phyloP scores from a whole-genome alignment of 2,329 filamentous ascomycete genomes.

The Aspergillus fijiensis region DNA sequence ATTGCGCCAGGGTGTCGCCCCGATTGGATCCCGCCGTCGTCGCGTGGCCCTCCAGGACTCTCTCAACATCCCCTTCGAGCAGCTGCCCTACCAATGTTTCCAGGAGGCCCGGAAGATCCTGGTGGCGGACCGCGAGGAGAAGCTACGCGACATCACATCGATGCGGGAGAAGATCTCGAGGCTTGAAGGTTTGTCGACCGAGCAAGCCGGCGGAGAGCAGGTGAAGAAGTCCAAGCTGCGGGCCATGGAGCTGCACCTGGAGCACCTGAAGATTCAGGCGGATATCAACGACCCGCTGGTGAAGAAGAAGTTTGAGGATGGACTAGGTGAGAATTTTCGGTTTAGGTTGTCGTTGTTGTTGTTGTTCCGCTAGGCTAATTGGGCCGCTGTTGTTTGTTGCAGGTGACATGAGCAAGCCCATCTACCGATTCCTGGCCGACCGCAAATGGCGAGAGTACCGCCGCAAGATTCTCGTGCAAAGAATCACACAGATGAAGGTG shows the following conservation, averaged over 20 bases:
- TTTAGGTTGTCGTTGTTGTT: not conserved
- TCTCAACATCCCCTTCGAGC: constrained; percentile 78
- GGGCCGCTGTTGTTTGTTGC: constrained; percentile 16
- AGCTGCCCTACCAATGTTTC: constrained; percentile 95
- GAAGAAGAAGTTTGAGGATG: constrained; percentile 92
- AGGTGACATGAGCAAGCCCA: constrained; percentile 95
- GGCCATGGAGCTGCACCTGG: constrained; percentile 70
- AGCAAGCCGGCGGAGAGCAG: constrained; percentile 61
- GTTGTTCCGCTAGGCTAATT: constrained; percentile 12
- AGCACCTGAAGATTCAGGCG: constrained; percentile 80
- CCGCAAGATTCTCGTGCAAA: constrained; percentile 75
- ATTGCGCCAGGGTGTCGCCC: constrained; percentile 65
- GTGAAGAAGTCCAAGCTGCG: constrained; percentile 66
- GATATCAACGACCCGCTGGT: constrained; percentile 95
- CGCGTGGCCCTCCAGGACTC: constrained; percentile 68
- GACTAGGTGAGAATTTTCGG: constrained; percentile 61
- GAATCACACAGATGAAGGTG: constrained; percentile 81
- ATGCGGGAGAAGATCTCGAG: constrained; percentile 68
- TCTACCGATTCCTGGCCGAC: constrained; percentile 88
- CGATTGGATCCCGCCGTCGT: constrained; percentile 81
- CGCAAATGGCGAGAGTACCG: constrained; percentile 84
- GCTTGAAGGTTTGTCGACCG: constrained; percentile 60
- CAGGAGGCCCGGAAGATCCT: constrained; percentile 89
- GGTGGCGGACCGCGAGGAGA: constrained; percentile 74
- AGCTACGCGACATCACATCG: constrained; percentile 68